These are phyloP conservation scores for Wickerhamomyces tratensis DNA, from an alignment of 805 yeast genomes.

Conservation along the genomic window DNA sequence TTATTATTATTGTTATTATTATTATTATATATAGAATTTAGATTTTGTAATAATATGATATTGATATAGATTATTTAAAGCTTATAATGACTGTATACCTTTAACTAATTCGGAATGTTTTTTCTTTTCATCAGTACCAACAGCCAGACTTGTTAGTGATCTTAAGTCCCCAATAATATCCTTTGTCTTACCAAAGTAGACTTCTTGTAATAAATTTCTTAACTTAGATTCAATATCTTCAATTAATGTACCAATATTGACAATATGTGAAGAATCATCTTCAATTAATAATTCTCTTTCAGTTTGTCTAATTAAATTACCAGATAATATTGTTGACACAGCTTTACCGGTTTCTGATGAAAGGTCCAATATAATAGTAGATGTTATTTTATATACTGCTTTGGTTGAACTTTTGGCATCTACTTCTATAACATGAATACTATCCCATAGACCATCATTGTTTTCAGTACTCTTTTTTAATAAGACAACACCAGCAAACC, in stretches of 20 bases:
- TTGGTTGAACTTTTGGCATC: conserved; percentile 25
- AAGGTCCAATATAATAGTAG: conserved; percentile 79
- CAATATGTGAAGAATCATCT: conserved; percentile 58
- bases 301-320: conserved; percentile 78
- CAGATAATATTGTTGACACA: conserved; percentile 48
- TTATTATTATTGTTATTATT: too few relatives aligned
- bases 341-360: conserved; percentile 20
- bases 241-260: conserved; percentile 74
- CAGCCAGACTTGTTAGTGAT: conserved; percentile 18
- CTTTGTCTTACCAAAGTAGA: conserved; percentile 89
- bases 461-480: conserved; percentile 59
- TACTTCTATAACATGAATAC: conserved; percentile 87
- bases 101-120: conserved; percentile 26
- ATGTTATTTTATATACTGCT: conserved; percentile 63
- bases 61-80: too few relatives aligned
- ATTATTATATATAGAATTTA: too few relatives aligned
- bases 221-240: conserved; percentile 85
- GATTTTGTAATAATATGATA: too few relatives aligned
- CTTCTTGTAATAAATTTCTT: conserved; percentile 84
- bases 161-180: conserved; percentile 74
- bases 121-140: conserved; percentile 15
- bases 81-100: conserved; percentile 22
- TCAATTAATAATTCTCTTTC: conserved; percentile 39
- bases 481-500: conserved; percentile 87
- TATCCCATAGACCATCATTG: conserved; percentile 57